These are phyloP conservation scores for Epichloe typhina DNA, from an alignment of 2,329 filamentous ascomycete genomes.

Conservation along the genomic window DNA sequence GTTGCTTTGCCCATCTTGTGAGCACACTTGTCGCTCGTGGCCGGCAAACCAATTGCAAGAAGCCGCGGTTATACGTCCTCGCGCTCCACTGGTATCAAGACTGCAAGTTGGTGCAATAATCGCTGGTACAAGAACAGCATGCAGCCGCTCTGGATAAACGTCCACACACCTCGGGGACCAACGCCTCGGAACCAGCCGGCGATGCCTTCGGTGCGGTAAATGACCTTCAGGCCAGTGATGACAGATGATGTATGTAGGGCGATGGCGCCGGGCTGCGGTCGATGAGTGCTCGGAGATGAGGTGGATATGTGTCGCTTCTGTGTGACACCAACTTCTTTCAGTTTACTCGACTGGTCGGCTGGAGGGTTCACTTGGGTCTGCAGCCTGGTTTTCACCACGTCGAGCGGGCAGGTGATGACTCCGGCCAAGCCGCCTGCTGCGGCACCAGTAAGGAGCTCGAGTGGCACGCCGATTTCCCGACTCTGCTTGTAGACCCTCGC, in stretches of 20 bases:
- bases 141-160: conserved; percentile 88
- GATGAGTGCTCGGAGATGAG: conserved; percentile 74
- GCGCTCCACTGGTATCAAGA: conserved; percentile 22
- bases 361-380: conserved; percentile 67
- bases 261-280: conserved; percentile 64
- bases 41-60: no score
- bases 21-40: no score
- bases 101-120: conserved; percentile 63
- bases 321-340: conserved; percentile 25
- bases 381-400: conserved; percentile 92
- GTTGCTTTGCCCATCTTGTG: no score
- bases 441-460: conserved; percentile 83
- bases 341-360: conserved; percentile 13
- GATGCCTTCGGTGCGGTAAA: conserved; percentile 82
- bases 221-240: conserved; percentile 66
- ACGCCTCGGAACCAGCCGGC: conserved; percentile 90
- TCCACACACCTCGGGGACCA: conserved; percentile 88
- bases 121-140: conserved; percentile 95
- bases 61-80: conserved; percentile 11
- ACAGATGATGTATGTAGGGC: conserved; percentile 84
- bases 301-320: conserved; percentile 74
- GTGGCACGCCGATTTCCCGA: conserved; percentile 67
- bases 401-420: conserved; percentile 86
- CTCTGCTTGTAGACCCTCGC: conserved; percentile 68
- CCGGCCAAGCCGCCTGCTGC: conserved; percentile 86